Evolutionary conservation across 805 yeast genomes (phyloP), one percentile per base, ranked within the genome.

Genomic region (Lipomyces oligophaga): DNA sequence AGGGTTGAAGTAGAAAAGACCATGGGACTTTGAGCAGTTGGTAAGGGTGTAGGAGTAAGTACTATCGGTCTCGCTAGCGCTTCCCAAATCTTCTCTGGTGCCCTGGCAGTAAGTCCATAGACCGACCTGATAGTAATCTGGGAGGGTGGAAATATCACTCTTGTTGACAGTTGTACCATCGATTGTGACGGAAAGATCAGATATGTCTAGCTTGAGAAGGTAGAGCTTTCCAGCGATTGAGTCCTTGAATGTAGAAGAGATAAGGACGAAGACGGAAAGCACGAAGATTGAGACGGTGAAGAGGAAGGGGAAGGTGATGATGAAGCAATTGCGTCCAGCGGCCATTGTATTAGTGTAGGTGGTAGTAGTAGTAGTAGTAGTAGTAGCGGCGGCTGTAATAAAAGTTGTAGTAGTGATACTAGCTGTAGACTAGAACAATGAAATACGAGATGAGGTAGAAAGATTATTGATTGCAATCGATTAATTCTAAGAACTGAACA

Each of bases 41-140:
- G 71, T 67, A 54, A 71, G 69, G 40, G 68, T 45, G 28, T 47
- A 45, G n/a, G n/a, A n/a, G n/a, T n/a, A n/a, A n/a, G n/a, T n/a
- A n/a, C n/a, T n/a, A n/a, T n/a, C n/a, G n/a, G n/a, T n/a, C n/a
- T n/a, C n/a, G n/a, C n/a, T n/a, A n/a, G n/a, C n/a, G 45, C 34
- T 16, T 32, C 69, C 69, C 41, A 67, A 40, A 31, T 47, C 47
- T 25, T 60, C 58, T 26, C 50, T 37, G 48, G 55, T 40, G 19
- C 80, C 82, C 43, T 68, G 58, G 63, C 88, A 81, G 64, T 78
- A 80, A 20, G 83, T 82, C 77, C 83, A 81, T 55, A 78, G 64
- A 30, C 85, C 84, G 27, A 79, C 66, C 13, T 76, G 70, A 55
- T 76, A 77, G 24, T 74, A 67, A 34, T 72, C 73, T 2, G 75